A percentile compares a stretch with the other conserved stretches of the same genome.
Conservation (phyloP, 805 yeast species). For the Nakazawaea ernobii region DNA sequence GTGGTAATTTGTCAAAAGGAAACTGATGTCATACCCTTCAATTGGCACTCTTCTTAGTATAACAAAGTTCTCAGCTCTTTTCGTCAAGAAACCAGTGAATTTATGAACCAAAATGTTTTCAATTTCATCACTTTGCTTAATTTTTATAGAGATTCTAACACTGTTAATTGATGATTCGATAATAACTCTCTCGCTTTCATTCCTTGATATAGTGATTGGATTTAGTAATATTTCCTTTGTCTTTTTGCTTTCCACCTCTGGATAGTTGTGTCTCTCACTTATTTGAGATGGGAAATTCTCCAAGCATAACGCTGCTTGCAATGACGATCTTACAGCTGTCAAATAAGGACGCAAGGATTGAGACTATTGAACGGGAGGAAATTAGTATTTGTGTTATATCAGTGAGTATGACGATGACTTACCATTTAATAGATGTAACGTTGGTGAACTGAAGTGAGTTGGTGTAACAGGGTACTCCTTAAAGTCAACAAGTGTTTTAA, state of each 20-base stretch:
- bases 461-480: no score
- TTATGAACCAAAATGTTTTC: constrained; percentile 92
- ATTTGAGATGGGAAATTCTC: constrained; percentile 93
- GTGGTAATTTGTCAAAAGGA: constrained; percentile 88
- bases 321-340: constrained; percentile 86
- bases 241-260: constrained; percentile 86
- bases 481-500: no score
- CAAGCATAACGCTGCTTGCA: constrained; percentile 88
- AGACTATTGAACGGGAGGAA: constrained; percentile 44
- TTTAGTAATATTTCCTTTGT: constrained; percentile 81
- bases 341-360: constrained; percentile 95
- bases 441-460: not conserved
- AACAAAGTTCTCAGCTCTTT: constrained; percentile 92
- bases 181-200: constrained; percentile 86
- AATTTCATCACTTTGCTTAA: constrained; percentile 97
- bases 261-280: constrained; percentile 95
- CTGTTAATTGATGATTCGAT: constrained; percentile 94
- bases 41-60: constrained; percentile 89
- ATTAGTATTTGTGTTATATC: no score
- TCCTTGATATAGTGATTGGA: constrained; percentile 86
- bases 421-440: not conserved
- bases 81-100: constrained; percentile 88
- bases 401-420: not conserved
- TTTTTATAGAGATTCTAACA: constrained; percentile 82
- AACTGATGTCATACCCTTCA: constrained; percentile 87